A percentile compares a stretch with the other conserved stretches of the same genome.
Conservation (phyloP, 2,329 filamentous ascomycete genomes). For the Penicillium sp. region DNA sequence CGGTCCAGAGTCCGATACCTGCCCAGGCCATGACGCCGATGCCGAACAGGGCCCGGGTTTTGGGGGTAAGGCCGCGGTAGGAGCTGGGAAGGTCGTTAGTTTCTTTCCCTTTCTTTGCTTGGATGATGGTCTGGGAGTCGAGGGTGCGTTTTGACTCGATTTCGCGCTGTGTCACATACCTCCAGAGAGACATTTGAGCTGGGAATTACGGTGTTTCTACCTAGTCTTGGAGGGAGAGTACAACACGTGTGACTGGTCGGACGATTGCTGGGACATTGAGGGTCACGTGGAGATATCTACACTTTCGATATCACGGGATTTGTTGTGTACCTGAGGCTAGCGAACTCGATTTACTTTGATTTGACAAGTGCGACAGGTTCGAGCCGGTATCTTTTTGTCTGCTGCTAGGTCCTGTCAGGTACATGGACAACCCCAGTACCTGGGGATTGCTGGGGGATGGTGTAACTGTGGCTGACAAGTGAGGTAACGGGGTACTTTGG, state of each 20-base stretch:
- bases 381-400: not conserved
- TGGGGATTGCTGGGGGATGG: slow-evolving; percentile 4
- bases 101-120: not conserved
- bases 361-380: slow-evolving; percentile 5
- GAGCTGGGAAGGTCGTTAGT: slow-evolving; percentile 46
- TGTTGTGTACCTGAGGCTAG: slow-evolving; percentile 3
- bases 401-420: slow-evolving; percentile 13
- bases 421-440: slow-evolving; percentile 14
- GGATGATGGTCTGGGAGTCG: not conserved
- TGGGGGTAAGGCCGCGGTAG: slow-evolving; percentile 70
- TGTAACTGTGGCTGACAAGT: slow-evolving; percentile 17
- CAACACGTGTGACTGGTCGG: not conserved
- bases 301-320: not conserved
- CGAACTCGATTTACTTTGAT: not conserved
- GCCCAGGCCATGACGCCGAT: slow-evolving; percentile 75
- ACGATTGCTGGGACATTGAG: not conserved
- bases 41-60: slow-evolving; percentile 70
- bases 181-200: slow-evolving; percentile 40
- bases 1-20: slow-evolving; percentile 67
- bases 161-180: slow-evolving; percentile 24
- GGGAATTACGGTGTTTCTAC: not conserved
- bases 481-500: slow-evolving; percentile 7
- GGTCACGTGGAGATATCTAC: slow-evolving; percentile 7
- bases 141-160: not conserved
- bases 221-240: not conserved